These are phyloP conservation scores for Scleroderma bovista DNA, from an alignment of 768 basidiomycete species.

Conservation along the genomic window DNA sequence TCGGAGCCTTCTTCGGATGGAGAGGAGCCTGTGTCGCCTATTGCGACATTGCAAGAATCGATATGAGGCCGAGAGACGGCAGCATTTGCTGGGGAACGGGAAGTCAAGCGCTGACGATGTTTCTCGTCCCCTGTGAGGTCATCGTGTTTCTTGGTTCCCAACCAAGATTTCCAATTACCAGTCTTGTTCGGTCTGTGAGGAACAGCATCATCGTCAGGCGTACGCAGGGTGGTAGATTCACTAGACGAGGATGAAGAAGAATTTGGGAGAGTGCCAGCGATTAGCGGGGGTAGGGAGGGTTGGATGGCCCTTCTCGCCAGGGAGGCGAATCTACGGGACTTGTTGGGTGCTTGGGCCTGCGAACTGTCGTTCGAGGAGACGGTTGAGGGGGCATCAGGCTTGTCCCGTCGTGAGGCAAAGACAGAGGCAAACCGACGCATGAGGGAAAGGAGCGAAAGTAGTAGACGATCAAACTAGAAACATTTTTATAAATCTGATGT, in stretches of 20 bases:
- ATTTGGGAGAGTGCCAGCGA: slow-evolving; percentile 32
- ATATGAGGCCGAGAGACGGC: slow-evolving; percentile 17
- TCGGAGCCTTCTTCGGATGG: slow-evolving; percentile 34
- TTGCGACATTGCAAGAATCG: slow-evolving; percentile 16
- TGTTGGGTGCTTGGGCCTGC: slow-evolving; percentile 8
- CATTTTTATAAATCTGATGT: slow-evolving; percentile 33
- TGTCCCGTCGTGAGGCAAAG: slow-evolving; percentile 40
- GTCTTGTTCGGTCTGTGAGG: slow-evolving; percentile 33
- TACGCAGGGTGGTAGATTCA: slow-evolving; percentile 46
- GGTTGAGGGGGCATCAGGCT: slow-evolving; percentile 13
- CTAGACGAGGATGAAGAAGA: slow-evolving; percentile 63
- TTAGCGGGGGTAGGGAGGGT: slow-evolving; percentile 17
- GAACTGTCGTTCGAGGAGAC: slow-evolving; percentile 14
- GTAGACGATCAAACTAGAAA: slow-evolving; percentile 11
- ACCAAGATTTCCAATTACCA: slow-evolving; percentile 55
- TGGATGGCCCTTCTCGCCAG: slow-evolving; percentile 24
- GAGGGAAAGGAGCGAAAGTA: slow-evolving; percentile 18
- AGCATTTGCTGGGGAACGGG: slow-evolving; percentile 15
- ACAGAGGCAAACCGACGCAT: slow-evolving; percentile 68
- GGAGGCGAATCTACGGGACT: slow-evolving; percentile 18
- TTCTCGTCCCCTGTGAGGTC: slow-evolving; percentile 23
- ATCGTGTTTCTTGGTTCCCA: slow-evolving; percentile 34
- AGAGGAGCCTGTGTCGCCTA: slow-evolving; percentile 30
- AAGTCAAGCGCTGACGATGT: slow-evolving; percentile 29
- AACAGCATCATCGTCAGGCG: slow-evolving; percentile 53